A percentile compares a stretch with the other conserved stretches of the same genome.
phyloP scores from a whole-genome alignment of 2,329 filamentous ascomycete genomes.

The Fusarium goolgardi region DNA sequence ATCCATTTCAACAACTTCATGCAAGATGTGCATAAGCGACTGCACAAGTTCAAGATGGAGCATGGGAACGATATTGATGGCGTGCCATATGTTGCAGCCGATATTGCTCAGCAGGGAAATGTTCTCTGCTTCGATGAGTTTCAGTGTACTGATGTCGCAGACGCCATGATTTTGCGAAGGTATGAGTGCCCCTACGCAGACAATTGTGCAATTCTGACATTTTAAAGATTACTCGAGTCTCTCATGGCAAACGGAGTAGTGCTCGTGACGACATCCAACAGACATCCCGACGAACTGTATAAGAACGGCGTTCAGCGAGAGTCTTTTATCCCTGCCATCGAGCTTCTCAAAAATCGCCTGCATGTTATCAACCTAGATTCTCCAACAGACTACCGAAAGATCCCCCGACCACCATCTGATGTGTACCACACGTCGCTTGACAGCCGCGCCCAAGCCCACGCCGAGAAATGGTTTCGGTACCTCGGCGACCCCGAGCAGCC shows the following conservation, averaged over 20 bases:
- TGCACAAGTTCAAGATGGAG: constrained; percentile 90
- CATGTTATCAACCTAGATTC: constrained; percentile 95
- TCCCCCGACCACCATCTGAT: constrained; percentile 89
- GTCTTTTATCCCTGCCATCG: constrained; percentile 95
- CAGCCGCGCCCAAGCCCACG: constrained; percentile 79
- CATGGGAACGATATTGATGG: constrained; percentile 91
- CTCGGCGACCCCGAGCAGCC: constrained; percentile 85
- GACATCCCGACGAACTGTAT: constrained; percentile 96
- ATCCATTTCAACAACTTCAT: constrained; percentile 99
- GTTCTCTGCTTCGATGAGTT: constrained; percentile 99
- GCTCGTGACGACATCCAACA: constrained; percentile 93
- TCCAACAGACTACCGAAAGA: constrained; percentile 96
- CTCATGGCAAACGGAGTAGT: constrained; percentile 98
- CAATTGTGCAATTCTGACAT: constrained; percentile 26
- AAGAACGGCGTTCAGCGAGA: constrained; percentile 97
- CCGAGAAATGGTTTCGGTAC: constrained; percentile 95
- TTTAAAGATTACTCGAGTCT: constrained; percentile 77
- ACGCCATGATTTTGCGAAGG: constrained; percentile 95
- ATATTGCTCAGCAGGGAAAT: constrained; percentile 85
- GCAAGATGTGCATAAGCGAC: constrained; percentile 92
- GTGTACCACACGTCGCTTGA: constrained; percentile 95
- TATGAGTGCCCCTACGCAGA: constrained; percentile 47
- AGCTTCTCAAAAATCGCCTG: constrained; percentile 84
- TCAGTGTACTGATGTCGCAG: constrained; percentile 97
- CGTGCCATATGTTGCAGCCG: constrained; percentile 92